Conservation (phyloP, 306 rosid genomes). For the Comarum palustre region DNA sequence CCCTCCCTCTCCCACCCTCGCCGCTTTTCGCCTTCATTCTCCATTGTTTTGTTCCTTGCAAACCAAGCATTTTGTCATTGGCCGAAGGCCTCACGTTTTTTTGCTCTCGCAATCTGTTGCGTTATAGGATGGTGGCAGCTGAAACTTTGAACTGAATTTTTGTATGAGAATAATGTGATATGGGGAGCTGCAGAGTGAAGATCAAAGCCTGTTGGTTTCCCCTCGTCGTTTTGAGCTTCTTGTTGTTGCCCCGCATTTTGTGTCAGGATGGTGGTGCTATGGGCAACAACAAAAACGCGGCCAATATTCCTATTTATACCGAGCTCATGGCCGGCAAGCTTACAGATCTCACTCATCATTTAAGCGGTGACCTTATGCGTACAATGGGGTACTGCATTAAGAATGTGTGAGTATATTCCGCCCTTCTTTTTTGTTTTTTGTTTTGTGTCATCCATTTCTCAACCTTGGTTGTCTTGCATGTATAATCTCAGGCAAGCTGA, state of each 20-base stretch:
- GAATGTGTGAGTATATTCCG: constrained; percentile 49
- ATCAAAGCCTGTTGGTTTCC: constrained; percentile 26
- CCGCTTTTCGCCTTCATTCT: neutral
- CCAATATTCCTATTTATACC: constrained; percentile 31
- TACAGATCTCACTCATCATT: constrained; percentile 37
- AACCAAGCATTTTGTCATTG: neutral
- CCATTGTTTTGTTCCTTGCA: neutral
- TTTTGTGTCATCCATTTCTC: neutral
- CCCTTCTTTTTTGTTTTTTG: neutral
- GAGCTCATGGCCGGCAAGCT: constrained; percentile 40
- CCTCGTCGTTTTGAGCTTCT: constrained; percentile 31
- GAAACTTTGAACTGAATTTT: neutral
- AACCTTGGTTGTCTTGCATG: neutral
- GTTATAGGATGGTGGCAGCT: neutral
- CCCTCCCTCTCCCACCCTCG: neutral
- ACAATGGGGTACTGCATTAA: constrained; percentile 59
- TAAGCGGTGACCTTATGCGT: constrained; percentile 40
- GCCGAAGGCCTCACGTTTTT: neutral
- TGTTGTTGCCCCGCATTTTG: constrained; percentile 23
- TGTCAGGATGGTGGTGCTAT: constrained; percentile 39
- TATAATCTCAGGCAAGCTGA: constrained; percentile 48
- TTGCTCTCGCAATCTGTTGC: neutral
- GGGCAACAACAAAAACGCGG: constrained; percentile 20
- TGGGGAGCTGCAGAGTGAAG: constrained; percentile 35
- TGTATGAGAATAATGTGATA: constrained; percentile 32